phyloP scores from a whole-genome alignment of 1,139 yeast species.

The Candida sp. region DNA sequence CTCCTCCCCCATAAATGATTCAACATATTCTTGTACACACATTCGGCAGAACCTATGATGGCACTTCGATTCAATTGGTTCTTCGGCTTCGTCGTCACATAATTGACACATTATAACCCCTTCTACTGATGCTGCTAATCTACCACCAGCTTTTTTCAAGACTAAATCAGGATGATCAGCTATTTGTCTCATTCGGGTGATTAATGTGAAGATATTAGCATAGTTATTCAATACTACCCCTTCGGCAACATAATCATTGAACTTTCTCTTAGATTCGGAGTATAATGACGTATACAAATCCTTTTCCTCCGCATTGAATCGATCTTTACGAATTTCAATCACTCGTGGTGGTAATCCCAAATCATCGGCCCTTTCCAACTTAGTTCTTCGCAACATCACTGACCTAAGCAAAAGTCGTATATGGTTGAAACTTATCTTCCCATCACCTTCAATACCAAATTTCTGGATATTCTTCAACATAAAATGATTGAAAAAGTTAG shows the following conservation, averaged over 20 bases:
- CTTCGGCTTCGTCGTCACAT: conserved; percentile 98
- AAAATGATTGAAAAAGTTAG: conserved; percentile 93
- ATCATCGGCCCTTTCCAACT: conserved; percentile 95
- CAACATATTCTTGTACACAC: conserved; percentile 87
- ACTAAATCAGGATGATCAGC: conserved; percentile 99
- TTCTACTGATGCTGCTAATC: conserved; percentile 30
- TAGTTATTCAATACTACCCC: conserved; percentile 95
- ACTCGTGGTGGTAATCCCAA: conserved; percentile 94
- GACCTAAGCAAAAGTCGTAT: conserved; percentile 71
- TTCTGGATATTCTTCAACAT: conserved; percentile 90
- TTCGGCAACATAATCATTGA: conserved; percentile 85
- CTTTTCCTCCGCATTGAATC: conserved; percentile 90
- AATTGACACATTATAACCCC: conserved; percentile 84
- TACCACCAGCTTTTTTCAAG: conserved; percentile 58
- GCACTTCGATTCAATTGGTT: conserved; percentile 91
- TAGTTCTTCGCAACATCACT: conserved; percentile 91
- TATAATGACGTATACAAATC: conserved; percentile 87
- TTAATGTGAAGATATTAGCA: conserved; percentile 93
- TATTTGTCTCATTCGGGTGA: conserved; percentile 95
- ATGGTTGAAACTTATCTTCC: conserved; percentile 71
- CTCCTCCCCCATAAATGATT: conserved; percentile 66
- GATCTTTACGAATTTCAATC: conserved; percentile 81
- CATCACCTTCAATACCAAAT: conserved; percentile 77
- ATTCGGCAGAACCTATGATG: conserved; percentile 91
- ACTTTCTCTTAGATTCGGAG: conserved; percentile 81